Base-by-base conservation (phyloP, 345 rosid genomes). In the Moringa oleifera region DNA sequence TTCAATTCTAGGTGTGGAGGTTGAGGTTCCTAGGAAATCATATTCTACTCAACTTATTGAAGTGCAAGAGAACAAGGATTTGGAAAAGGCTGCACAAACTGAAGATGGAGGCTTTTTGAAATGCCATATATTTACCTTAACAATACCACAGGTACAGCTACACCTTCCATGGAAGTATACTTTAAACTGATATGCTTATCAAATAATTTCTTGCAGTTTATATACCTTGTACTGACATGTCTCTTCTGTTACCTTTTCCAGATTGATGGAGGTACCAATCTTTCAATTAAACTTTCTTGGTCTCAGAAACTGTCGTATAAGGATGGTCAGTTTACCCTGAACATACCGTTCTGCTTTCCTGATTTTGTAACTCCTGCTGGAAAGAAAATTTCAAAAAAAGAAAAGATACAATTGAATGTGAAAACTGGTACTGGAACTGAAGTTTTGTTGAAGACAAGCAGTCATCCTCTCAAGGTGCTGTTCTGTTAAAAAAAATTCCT, bases 1-100 rank as follows among this genome's bases (percentile, higher is more conserved):
- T 75, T 86, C 96, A 60, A 79, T 94, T 83, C 90, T 88, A 85
- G 93, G 97, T 88, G 89, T 94, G 36, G 97, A 94, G 71, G 89
- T 83, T 58, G 91, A 80, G 70, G 75, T 79, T 71, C 79, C 82
- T 67, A 72, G 80, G 63, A 88, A 73, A 68, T 68, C 84, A 20
- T 90, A 86, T 71, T 71, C 67, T 20, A 85, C 93, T 10, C 83
- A 79, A 46, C 46, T 90, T 71, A 63, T 80, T 58, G 71, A 72
- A 18, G 36, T 73, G 7, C 72, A 76, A 22, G 85, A 86, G 37
- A 73, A 58, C 23, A 75, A 73, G 18, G 78, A 80, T 22, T 37
- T 70, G 53, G 82, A 82, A 31, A 83, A 79, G 62, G 73, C 70
- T 20, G 72, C 77, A 0, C 67, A 51, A 16, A 69, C 71, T 41